These are phyloP conservation scores for Vicia faba DNA, from an alignment of 306 rosid genomes.

Conservation along the genomic window DNA sequence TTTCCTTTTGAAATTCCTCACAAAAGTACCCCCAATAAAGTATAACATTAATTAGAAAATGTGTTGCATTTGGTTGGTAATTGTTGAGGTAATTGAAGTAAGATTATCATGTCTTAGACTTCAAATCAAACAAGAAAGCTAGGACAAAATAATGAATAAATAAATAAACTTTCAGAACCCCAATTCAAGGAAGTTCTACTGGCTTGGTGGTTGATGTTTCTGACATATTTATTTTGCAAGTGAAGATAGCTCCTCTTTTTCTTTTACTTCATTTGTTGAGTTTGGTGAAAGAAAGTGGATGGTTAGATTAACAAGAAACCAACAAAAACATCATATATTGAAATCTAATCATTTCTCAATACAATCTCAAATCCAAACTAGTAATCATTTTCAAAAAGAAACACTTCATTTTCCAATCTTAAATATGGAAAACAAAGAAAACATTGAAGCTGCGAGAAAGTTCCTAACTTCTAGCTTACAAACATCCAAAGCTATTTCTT, in stretches of 20 bases:
- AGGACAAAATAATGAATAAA: slow-evolving; percentile 19
- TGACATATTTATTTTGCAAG: slow-evolving; percentile 57
- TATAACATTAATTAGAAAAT: slow-evolving; percentile 26
- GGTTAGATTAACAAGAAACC: slow-evolving; percentile 52
- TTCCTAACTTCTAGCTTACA: slow-evolving; percentile 58
- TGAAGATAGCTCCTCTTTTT: slow-evolving; percentile 57
- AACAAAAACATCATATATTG: slow-evolving; percentile 26
- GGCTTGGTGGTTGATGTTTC: slow-evolving; percentile 61
- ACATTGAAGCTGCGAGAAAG: slow-evolving; percentile 51
- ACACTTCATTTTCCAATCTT: slow-evolving; percentile 41
- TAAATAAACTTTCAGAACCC: slow-evolving; percentile 29
- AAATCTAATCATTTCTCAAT: slow-evolving; percentile 14
- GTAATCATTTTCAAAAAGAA: slow-evolving; percentile 37
- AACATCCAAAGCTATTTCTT: slow-evolving; percentile 52
- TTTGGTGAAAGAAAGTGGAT: slow-evolving; percentile 68
- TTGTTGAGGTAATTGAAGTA: slow-evolving; percentile 38
- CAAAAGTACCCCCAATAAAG: slow-evolving; percentile 7
- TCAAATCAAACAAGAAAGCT: slow-evolving; percentile 33
- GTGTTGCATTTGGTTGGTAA: slow-evolving; percentile 7
- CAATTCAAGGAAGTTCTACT: slow-evolving; percentile 44
- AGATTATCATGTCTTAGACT: slow-evolving; percentile 26
- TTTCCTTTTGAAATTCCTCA: background rate
- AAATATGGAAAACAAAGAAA: slow-evolving; percentile 45
- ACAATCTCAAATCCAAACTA: slow-evolving; percentile 37
- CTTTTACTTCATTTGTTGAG: slow-evolving; percentile 60